Evolutionary conservation across 1,284 basidiomycete species (phyloP).

Genomic region (Pseudozyma hubeiensis): DNA sequence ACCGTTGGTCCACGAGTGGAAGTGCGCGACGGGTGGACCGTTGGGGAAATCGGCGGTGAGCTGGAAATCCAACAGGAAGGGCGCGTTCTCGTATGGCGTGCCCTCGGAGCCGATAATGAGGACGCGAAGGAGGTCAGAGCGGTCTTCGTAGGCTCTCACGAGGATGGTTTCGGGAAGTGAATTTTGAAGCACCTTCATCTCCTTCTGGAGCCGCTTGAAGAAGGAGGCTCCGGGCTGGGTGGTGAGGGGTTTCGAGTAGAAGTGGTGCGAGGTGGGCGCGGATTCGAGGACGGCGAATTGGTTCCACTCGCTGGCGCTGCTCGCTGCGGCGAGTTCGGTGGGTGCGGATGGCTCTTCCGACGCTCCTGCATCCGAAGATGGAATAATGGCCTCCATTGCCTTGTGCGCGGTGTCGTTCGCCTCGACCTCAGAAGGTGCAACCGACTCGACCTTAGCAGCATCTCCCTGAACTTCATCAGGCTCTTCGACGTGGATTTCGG

Average conservation of each 20-base stretch:
- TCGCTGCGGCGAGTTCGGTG: slow-evolving; percentile 21
- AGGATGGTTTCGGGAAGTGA: slow-evolving; percentile 73
- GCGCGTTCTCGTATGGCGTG: slow-evolving; percentile 86
- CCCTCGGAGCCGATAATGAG: slow-evolving; percentile 92
- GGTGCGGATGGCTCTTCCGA: slow-evolving; percentile 16
- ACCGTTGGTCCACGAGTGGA: slow-evolving; percentile 92
- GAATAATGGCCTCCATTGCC: slow-evolving; percentile 21
- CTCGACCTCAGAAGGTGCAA: neutral
- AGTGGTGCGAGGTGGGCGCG: slow-evolving; percentile 52
- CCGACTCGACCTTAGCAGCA: neutral
- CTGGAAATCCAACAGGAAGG: slow-evolving; percentile 94
- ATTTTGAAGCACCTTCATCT: slow-evolving; percentile 81
- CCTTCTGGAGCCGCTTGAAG: slow-evolving; percentile 79
- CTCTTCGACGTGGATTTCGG: slow-evolving; percentile 33
- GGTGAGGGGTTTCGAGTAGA: slow-evolving; percentile 24
- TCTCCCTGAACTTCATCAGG: slow-evolving; percentile 5
- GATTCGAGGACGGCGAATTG: slow-evolving; percentile 54
- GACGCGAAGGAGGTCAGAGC: slow-evolving; percentile 84
- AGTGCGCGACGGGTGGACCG: slow-evolving; percentile 86
- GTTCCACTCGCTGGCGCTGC: slow-evolving; percentile 29
- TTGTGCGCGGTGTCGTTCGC: neutral
- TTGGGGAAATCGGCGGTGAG: slow-evolving; percentile 80
- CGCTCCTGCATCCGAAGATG: neutral
- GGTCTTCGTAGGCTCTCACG: slow-evolving; percentile 76
- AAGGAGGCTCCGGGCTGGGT: slow-evolving; percentile 75